phyloP scores from a whole-genome alignment of 371 early-diverging fungal genomes.

The Haplosporangium sp. region DNA sequence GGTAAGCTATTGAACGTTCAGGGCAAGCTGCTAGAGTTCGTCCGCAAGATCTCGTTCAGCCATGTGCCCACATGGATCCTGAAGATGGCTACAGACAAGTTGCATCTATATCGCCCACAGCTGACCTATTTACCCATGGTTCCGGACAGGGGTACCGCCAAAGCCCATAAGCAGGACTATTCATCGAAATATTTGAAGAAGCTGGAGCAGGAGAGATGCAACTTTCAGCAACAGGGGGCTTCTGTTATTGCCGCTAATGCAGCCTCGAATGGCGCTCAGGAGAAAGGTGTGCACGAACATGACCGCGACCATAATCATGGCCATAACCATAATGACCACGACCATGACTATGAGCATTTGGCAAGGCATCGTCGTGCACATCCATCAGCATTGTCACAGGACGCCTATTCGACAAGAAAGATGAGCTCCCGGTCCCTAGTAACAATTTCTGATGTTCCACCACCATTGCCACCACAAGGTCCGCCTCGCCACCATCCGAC shows the following conservation, averaged over 20 bases:
- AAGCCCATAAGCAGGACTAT: constrained; percentile 33
- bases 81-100: constrained; percentile 26
- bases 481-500: constrained; percentile 39
- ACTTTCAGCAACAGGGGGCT: background rate
- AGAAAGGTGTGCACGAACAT: background rate
- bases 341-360: background rate
- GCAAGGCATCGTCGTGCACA: background rate
- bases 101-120: constrained; percentile 45
- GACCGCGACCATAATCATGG: background rate
- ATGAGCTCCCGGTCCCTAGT: background rate
- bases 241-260: background rate
- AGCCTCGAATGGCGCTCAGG: background rate
- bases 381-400: background rate
- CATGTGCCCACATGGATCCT: constrained; percentile 37
- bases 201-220: constrained; percentile 7
- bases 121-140: constrained; percentile 40
- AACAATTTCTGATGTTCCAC: constrained; percentile 11
- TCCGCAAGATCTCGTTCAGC: constrained; percentile 42
- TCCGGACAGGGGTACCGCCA: constrained; percentile 36
- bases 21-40: constrained; percentile 24
- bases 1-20: constrained; percentile 26
- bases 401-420: background rate
- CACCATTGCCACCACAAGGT: constrained; percentile 38
- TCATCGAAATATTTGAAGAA: constrained; percentile 31
- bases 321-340: constrained; percentile 3